Conservation (phyloP, 768 basidiomycete genomes). For the Kondoa subrosea region DNA sequence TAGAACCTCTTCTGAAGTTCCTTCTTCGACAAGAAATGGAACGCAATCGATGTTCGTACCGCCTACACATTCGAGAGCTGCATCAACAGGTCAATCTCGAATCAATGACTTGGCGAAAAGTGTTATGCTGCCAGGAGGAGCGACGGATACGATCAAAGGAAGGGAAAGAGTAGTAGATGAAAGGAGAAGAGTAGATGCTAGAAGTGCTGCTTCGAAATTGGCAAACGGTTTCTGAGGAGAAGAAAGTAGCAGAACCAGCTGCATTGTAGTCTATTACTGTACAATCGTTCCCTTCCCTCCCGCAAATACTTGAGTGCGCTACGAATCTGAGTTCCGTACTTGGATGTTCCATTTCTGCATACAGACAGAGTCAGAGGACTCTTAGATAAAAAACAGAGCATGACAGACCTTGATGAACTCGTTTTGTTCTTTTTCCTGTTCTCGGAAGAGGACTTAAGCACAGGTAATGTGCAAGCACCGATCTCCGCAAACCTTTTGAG, state of each 20-base stretch:
- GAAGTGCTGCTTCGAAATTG: slow-evolving; percentile 16
- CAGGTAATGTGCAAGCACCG: too few relatives aligned
- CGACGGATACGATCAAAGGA: background rate
- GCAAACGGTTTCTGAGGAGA: slow-evolving; percentile 13
- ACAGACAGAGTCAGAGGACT: too few relatives aligned
- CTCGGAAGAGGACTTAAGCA: background rate
- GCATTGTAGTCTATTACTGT: too few relatives aligned
- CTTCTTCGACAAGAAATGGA: background rate
- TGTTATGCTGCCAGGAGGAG: background rate
- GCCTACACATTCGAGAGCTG: background rate
- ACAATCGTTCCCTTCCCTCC: too few relatives aligned
- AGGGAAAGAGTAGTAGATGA: slow-evolving; percentile 10
- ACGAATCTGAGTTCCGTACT: background rate
- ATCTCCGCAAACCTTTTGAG: background rate
- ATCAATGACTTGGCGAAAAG: background rate
- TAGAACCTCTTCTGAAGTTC: background rate
- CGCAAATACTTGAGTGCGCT: too few relatives aligned
- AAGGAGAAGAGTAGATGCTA: slow-evolving; percentile 14
- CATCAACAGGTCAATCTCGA: background rate
- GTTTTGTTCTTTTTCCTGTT: slow-evolving; percentile 6
- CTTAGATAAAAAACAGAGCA: too few relatives aligned
- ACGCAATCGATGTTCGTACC: slow-evolving; percentile 1
- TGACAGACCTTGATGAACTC: background rate
- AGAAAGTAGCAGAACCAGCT: background rate
- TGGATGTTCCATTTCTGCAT: background rate